Evolutionary conservation across 2,329 filamentous ascomycete species (phyloP), one percentile per base, ranked within the genome.

Genomic region (Talaromyces albobiverticillius): DNA sequence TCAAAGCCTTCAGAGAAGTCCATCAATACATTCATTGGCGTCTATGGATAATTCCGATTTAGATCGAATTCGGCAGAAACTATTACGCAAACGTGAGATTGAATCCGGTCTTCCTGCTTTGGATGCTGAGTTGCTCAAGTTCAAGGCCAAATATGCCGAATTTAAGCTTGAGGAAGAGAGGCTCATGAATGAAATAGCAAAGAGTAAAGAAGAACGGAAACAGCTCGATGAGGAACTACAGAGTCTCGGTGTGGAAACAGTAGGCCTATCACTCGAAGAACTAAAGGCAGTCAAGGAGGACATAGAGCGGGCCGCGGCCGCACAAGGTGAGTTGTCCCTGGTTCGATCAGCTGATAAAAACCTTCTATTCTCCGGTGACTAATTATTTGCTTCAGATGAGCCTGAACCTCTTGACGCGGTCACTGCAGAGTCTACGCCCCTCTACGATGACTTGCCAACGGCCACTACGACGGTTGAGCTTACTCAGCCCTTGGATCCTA

Each of bases 161-260:
- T 64, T 67, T 45, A 65, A 64, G 16, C 53, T 67, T 59, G 61
- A 75, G 59, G 59, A 74, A 63, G 71, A 72, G 16, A 67, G 69
- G 43, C 58, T 81, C 5, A 57, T 73, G 10, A 68, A 69, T 26
- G 76, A 82, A 57, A 75, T 80, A 49, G 71, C 74, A 8, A 71
- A 73, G 64, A 68, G 74, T 61, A 64, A 71, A 68, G 58, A 70
- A 67, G 62, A 70, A 61, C 62, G 74, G 67, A 68, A 70, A 51
- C 68, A 71, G 43, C 73, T 81, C 40, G 63, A 76, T 4, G 68
- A 73, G 29, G 79, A 82, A 59, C 67, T 82, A n/a, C 73, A 77
- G 55, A 65, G 64, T 48, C 67, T 82, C 18, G 75, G 75, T 36
- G 62, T 77, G 38, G 74, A 81, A 53, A 76, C 77, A 1, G 71